phyloP scores from a whole-genome alignment of 768 basidiomycete genomes.

The Russula sp. region DNA sequence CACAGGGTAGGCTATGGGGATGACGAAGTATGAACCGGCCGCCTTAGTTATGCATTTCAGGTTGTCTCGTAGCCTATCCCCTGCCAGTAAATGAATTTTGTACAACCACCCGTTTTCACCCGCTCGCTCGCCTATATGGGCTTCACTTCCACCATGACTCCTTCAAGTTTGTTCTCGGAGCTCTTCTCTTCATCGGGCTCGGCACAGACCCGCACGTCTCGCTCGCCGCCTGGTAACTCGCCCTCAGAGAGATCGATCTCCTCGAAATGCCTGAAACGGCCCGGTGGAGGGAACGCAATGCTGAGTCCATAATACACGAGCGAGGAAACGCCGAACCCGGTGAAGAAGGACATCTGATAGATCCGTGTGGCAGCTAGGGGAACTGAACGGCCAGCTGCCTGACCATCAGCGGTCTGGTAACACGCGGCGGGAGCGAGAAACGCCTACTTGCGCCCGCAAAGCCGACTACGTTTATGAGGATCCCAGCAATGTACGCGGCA shows the following conservation, averaged over 20 bases:
- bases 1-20: constrained; percentile 11
- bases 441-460: constrained; percentile 67
- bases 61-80: neutral
- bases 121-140: neutral
- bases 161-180: neutral
- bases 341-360: constrained; percentile 77
- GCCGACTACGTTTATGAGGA: constrained; percentile 77
- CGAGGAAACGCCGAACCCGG: constrained; percentile 68
- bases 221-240: neutral
- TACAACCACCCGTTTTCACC: neutral
- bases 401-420: neutral
- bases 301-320: constrained; percentile 58
- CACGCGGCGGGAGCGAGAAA: neutral
- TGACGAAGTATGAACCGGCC: neutral
- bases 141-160: neutral
- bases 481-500: constrained; percentile 62
- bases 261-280: constrained; percentile 41
- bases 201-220: neutral
- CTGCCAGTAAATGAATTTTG: neutral
- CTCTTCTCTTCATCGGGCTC: neutral
- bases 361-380: constrained; percentile 65
- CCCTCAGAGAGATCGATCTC: constrained; percentile 49
- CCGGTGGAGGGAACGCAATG: constrained; percentile 53
- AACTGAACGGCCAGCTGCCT: constrained; percentile 49
- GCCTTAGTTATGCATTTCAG: neutral